Evolutionary conservation across 176 grass and related monocot species (phyloP).

Genomic region (Aegilops bicornis): DNA sequence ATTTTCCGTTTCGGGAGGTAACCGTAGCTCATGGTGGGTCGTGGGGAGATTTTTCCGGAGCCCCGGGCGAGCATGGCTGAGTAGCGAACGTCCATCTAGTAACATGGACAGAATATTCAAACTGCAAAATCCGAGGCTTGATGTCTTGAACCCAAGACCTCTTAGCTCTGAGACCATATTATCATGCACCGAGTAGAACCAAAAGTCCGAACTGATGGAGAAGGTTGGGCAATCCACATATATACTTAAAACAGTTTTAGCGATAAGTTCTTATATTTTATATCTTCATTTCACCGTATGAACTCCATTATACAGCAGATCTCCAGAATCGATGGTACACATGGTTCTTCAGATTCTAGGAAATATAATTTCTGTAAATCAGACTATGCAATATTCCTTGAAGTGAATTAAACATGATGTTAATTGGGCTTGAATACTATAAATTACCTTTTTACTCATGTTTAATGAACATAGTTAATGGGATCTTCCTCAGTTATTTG

Average conservation of each 20-base stretch:
- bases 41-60: no score
- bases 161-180: not conserved
- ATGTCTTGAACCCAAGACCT: not conserved
- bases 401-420: slow-evolving; percentile 4
- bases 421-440: not conserved
- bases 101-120: not conserved
- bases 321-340: not conserved
- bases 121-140: not conserved
- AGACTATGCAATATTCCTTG: not conserved
- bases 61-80: no score
- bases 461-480: not conserved
- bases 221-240: not conserved
- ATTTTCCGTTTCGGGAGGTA: no score
- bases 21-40: no score
- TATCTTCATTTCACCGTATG: not conserved
- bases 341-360: slow-evolving; percentile 1
- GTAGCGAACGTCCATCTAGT: no score
- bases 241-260: not conserved
- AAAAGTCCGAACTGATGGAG: not conserved
- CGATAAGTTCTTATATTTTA: not conserved
- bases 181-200: not conserved
- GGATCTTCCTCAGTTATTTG: not conserved
- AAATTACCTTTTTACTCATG: not conserved
- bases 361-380: slow-evolving; percentile 7
- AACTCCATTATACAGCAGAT: not conserved